Conservation (phyloP, 2,329 filamentous ascomycete genomes). For the Apiospora phragmitis region DNA sequence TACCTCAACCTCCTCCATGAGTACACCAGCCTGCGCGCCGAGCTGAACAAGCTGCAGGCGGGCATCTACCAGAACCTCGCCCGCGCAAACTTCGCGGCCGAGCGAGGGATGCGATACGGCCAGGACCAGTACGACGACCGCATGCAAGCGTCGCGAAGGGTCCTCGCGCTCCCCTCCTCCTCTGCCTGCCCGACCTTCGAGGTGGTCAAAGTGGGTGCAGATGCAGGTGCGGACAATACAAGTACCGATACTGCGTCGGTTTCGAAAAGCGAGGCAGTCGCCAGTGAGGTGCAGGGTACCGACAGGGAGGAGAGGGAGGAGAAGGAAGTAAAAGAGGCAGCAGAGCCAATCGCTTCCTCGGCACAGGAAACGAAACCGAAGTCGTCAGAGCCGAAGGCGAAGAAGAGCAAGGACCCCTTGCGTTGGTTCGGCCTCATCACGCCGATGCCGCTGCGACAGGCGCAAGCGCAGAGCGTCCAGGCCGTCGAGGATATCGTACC, state of each 20-base stretch:
- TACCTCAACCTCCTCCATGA: slow-evolving; percentile 68
- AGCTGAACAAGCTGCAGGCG: slow-evolving; percentile 55
- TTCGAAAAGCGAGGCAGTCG: background rate
- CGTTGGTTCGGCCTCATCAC: slow-evolving; percentile 58
- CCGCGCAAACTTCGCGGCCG: slow-evolving; percentile 74
- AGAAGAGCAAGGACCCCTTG: slow-evolving; percentile 51
- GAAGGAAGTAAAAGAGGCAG: slow-evolving; percentile 5
- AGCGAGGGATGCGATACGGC: slow-evolving; percentile 64
- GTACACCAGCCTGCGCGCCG: slow-evolving; percentile 60
- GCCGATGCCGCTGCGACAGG: slow-evolving; percentile 52
- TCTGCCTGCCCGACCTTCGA: background rate
- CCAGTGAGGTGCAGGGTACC: background rate
- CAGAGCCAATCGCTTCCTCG: slow-evolving; percentile 11
- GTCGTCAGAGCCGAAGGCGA: slow-evolving; percentile 17
- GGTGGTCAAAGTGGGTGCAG: background rate
- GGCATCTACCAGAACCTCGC: slow-evolving; percentile 62
- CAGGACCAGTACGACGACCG: slow-evolving; percentile 71
- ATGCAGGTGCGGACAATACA: slow-evolving; percentile 1
- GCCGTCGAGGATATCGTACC: slow-evolving; percentile 60
- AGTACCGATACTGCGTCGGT: no score
- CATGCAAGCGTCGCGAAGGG: slow-evolving; percentile 61
- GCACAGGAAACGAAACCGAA: slow-evolving; percentile 19
- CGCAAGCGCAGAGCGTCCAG: slow-evolving; percentile 59
- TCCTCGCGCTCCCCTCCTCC: slow-evolving; percentile 30
- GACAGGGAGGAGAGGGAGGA: slow-evolving; percentile 13